Base-by-base conservation (phyloP, 169 alveolate species). In the Plasmodium adleri region DNA sequence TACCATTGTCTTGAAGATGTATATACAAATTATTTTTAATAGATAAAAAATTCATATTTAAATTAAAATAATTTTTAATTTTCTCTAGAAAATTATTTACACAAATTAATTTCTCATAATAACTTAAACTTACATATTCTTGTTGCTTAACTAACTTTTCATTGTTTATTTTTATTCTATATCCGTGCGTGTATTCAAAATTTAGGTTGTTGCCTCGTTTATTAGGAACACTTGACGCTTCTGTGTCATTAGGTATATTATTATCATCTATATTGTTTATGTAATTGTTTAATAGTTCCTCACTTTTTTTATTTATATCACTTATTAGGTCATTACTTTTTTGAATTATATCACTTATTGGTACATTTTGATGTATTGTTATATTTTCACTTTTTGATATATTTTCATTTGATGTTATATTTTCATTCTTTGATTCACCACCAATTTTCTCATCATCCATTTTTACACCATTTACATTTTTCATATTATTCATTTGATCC, bases 21-120 rank as follows among this genome's bases (percentile, higher is more conserved):
- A 86, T 86, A 60, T 86, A 86, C 49, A 86, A 86, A 70, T 86
- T 86, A 59, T 72, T 62, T 72, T 86, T 86, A 17, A 86, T 86
- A 17, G 74, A 60, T 64, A 86, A 59, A 60, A 86, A 86, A 4
- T 86, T 74, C 32, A 58, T 87, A 72, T 70, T 86, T 52, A 86
- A 52, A 73, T 86, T 67, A 74, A 86, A 86, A 86, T 72, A 86
- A 47, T 47, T 72, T 72, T 86, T 86, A 62, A 86, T 43, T 60
- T 28, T 86, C 22, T 86, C 72, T 86, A 86, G 52, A 9, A 72
- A 24, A 73, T 86, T 49, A 52, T 70, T 62, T 74, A 26, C 32
- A 24, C 62, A 45, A 7, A 72, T 50, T 63, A 85, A 54, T 10
- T 60, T 71, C 49, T 86, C 92, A 54, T 86, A 86, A 63, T 86